These are phyloP conservation scores for Aspergillus sp. DNA, from an alignment of 2,329 filamentous ascomycete species.

Conservation along the genomic window DNA sequence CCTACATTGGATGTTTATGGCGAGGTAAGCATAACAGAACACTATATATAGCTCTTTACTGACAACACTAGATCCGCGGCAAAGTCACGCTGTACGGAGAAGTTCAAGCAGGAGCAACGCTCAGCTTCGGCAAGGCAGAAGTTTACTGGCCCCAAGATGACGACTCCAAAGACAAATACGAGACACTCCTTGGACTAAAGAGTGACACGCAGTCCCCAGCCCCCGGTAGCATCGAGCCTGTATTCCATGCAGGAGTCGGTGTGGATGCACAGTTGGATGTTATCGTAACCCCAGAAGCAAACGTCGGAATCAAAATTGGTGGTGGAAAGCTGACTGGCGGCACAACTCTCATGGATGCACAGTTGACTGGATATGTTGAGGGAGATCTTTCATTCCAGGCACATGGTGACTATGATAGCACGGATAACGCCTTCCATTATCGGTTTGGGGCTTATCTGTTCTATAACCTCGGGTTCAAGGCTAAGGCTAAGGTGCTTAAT, in stretches of 20 bases:
- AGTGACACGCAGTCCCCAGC: not conserved
- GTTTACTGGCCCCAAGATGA: slow-evolving; percentile 14
- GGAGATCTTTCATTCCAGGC: slow-evolving; percentile 4
- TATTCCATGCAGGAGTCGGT: slow-evolving; percentile 10
- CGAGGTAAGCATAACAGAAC: not conserved
- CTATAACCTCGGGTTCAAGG: slow-evolving; percentile 11
- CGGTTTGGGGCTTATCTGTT: slow-evolving; percentile 9
- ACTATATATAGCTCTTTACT: not conserved
- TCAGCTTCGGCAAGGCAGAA: slow-evolving; percentile 11
- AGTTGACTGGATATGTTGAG: slow-evolving; percentile 9
- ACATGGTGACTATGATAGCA: not conserved
- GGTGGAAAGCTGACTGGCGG: slow-evolving; percentile 4
- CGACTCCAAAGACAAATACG: slow-evolving; percentile 5
- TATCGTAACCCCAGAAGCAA: slow-evolving; percentile 11
- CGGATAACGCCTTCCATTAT: slow-evolving; percentile 4
- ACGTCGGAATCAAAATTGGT: slow-evolving; percentile 14
- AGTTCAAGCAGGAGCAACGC: slow-evolving; percentile 8
- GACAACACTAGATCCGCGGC: slow-evolving; percentile 7
- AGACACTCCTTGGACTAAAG: slow-evolving; percentile 1
- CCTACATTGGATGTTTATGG: slow-evolving; percentile 17
- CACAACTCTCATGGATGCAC: slow-evolving; percentile 10
- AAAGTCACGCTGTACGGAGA: slow-evolving; percentile 7
- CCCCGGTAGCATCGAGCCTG: slow-evolving; percentile 5
- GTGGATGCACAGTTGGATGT: slow-evolving; percentile 9
- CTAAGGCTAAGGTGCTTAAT: slow-evolving; percentile 5